Percentiles rank a stretch among this genome's conserved stretches.
phyloP scores from a whole-genome alignment of 169 alveolate genomes.

The Babesia ovata region DNA sequence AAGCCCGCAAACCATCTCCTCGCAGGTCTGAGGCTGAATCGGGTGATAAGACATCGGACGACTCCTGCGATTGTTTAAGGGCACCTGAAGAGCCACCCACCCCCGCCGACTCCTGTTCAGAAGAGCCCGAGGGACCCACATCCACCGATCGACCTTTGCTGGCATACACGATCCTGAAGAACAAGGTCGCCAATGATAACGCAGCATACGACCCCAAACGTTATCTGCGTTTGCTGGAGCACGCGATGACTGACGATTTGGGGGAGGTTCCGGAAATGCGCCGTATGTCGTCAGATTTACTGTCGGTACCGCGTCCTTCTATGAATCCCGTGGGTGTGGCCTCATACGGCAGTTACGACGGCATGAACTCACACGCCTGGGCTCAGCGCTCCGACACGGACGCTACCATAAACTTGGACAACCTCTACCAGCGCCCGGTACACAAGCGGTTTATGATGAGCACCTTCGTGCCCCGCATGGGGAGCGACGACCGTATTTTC shows the following conservation, averaged over 20 bases:
- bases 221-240: slow-evolving; percentile 71
- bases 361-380: background rate
- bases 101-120: background rate
- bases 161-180: slow-evolving; percentile 5
- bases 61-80: background rate
- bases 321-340: background rate
- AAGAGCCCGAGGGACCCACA: background rate
- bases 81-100: background rate
- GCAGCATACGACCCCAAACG: slow-evolving; percentile 59
- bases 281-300: background rate
- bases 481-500: slow-evolving; percentile 24
- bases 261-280: background rate
- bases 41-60: background rate
- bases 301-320: background rate
- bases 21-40: background rate
- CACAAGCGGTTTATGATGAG: slow-evolving; percentile 11
- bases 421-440: slow-evolving; percentile 26
- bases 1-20: background rate
- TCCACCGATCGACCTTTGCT: slow-evolving; percentile 10
- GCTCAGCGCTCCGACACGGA: slow-evolving; percentile 45
- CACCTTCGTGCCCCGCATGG: slow-evolving; percentile 27
- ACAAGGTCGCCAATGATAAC: background rate
- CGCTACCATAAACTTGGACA: slow-evolving; percentile 49
- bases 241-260: slow-evolving; percentile 42
- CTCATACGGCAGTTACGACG: background rate